Evolutionary conservation across 345 rosid genomes (phyloP).

Genomic region (Draba incana): DNA sequence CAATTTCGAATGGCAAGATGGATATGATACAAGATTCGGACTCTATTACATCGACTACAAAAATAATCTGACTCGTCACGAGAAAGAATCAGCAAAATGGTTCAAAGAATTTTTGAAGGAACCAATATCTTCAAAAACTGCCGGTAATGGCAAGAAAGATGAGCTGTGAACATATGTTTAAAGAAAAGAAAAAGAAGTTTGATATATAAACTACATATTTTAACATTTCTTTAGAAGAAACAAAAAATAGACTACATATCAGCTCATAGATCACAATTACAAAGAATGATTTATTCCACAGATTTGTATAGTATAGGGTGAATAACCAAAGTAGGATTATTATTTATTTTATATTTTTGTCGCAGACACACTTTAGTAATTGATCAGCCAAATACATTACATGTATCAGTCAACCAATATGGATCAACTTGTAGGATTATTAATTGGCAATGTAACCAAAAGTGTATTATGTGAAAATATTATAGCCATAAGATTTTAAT

Average conservation of each 20-base stretch:
- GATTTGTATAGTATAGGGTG: neutral
- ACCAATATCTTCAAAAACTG: conserved; percentile 7
- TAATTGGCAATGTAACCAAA: too few relatives aligned
- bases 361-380: too few relatives aligned
- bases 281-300: neutral
- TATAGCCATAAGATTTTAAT: too few relatives aligned
- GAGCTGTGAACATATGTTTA: conserved; percentile 1
- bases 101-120: conserved; percentile 43
- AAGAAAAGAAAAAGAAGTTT: neutral
- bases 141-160: conserved; percentile 8
- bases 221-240: too few relatives aligned
- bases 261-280: neutral
- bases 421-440: too few relatives aligned
- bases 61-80: conserved; percentile 47
- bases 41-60: conserved; percentile 52
- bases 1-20: conserved; percentile 54
- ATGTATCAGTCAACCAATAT: too few relatives aligned
- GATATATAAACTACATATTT: too few relatives aligned
- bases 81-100: conserved; percentile 52
- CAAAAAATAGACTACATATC: too few relatives aligned
- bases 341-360: too few relatives aligned
- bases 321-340: too few relatives aligned
- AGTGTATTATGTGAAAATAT: too few relatives aligned
- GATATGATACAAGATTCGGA: conserved; percentile 48
- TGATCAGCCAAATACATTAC: too few relatives aligned